Evolutionary conservation across 768 basidiomycete species (phyloP).

Genomic region (Kwoniella dejecticola): DNA sequence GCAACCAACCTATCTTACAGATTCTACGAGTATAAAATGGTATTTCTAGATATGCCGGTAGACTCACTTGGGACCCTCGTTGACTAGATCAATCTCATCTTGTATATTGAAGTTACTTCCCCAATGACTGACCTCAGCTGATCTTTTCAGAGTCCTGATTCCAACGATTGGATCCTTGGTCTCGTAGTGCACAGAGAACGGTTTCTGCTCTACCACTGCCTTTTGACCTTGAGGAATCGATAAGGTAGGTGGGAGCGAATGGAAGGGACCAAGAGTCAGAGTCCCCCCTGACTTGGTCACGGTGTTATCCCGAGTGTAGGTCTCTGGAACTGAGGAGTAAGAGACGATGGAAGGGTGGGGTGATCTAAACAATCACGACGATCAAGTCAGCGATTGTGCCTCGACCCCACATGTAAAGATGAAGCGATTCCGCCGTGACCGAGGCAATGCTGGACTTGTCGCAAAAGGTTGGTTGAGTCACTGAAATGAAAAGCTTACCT

Average conservation of each 20-base stretch:
- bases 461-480: too few relatives aligned
- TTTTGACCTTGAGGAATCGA: slow-evolving; percentile 51
- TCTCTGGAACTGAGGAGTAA: slow-evolving; percentile 59
- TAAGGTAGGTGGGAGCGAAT: slow-evolving; percentile 67
- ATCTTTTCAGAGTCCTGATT: slow-evolving; percentile 69
- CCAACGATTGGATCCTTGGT: slow-evolving; percentile 81
- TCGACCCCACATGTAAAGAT: too few relatives aligned
- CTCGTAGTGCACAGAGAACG: slow-evolving; percentile 73
- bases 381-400: too few relatives aligned
- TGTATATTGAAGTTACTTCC: slow-evolving; percentile 91
- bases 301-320: slow-evolving; percentile 63
- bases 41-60: not conserved
- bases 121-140: slow-evolving; percentile 95
- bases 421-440: too few relatives aligned
- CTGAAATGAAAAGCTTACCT: slow-evolving; percentile 62
- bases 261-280: slow-evolving; percentile 86
- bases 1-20: not conserved
- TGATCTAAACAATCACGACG: slow-evolving; percentile 60
- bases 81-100: slow-evolving; percentile 80
- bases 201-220: slow-evolving; percentile 65
- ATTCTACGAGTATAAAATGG: not conserved
- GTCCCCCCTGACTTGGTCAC: slow-evolving; percentile 77
- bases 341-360: slow-evolving; percentile 70
- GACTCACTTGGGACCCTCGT: slow-evolving; percentile 84
- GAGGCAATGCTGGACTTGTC: too few relatives aligned